These are phyloP conservation scores for Rubia tinctorum DNA, from an alignment of 305 asterid genomes.

Conservation along the genomic window DNA sequence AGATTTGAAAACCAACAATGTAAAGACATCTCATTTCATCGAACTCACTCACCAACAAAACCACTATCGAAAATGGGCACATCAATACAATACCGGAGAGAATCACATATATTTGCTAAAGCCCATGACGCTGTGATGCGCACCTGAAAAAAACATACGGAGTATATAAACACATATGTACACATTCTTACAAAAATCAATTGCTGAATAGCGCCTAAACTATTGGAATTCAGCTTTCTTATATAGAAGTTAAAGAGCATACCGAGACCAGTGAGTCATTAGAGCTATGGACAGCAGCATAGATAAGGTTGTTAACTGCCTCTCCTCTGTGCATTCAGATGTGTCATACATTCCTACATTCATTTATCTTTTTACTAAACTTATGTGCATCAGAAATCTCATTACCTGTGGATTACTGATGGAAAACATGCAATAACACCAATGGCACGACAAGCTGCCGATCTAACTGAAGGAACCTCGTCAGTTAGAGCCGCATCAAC, in stretches of 20 bases:
- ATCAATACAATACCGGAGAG: constrained; percentile 62
- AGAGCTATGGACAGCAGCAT: constrained; percentile 58
- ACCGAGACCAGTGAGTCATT: constrained; percentile 69
- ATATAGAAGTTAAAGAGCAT: constrained; percentile 23
- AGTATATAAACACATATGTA: neutral
- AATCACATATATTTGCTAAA: constrained; percentile 85
- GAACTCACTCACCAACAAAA: constrained; percentile 32
- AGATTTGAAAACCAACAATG: constrained; percentile 21
- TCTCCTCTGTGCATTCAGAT: constrained; percentile 43
- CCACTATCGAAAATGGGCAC: constrained; percentile 42
- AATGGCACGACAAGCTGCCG: constrained; percentile 97
- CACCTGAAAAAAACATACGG: constrained; percentile 50
- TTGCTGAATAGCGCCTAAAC: neutral
- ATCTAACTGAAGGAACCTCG: constrained; percentile 77
- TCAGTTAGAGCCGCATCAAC: constrained; percentile 62
- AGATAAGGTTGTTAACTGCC: constrained; percentile 65
- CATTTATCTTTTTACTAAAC: constrained; percentile 12
- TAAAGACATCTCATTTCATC: constrained; percentile 16
- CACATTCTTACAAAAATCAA: constrained; percentile 3
- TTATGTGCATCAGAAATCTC: constrained; percentile 11
- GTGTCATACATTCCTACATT: constrained; percentile 7
- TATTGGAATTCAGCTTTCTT: neutral
- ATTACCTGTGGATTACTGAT: constrained; percentile 67
- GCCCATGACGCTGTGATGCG: constrained; percentile 98
- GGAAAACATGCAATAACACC: constrained; percentile 92